Percentiles rank a stretch among this genome's conserved stretches.
Evolutionary conservation across 495 filamentous ascomycete genomes (phyloP).

Genomic region (Apodospora peruviana): DNA sequence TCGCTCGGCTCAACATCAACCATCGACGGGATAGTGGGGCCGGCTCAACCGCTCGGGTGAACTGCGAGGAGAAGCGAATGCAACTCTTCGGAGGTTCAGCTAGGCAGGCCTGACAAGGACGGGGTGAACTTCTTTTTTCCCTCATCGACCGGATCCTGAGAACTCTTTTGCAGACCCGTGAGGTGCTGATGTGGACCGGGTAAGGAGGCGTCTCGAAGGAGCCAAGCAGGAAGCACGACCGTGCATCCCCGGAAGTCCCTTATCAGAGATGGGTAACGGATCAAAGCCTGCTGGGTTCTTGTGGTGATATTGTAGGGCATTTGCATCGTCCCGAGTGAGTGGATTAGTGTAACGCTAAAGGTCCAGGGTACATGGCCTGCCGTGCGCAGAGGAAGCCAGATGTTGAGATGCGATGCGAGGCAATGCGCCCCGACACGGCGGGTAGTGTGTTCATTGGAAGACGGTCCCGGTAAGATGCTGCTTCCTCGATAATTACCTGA

Average conservation of each 20-base stretch:
- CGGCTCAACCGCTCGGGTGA: not conserved
- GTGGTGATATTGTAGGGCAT: not conserved
- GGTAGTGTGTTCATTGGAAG: no score
- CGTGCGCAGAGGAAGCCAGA: not conserved
- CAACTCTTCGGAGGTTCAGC: not conserved
- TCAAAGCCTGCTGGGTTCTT: not conserved
- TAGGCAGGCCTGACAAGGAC: not conserved
- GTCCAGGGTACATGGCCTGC: not conserved
- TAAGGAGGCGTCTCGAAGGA: no score
- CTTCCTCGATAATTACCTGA: no score
- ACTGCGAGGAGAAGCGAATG: not conserved
- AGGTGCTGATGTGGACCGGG: no score
- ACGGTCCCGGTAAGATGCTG: no score
- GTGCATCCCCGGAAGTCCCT: not conserved
- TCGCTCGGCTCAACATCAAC: no score
- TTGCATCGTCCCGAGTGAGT: conserved; percentile 2
- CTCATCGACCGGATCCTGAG: no score
- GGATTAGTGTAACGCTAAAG: conserved; percentile 7
- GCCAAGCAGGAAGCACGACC: not conserved
- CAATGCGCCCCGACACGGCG: no score
- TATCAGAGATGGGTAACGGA: not conserved
- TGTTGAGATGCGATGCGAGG: not conserved
- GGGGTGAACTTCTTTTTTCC: no score
- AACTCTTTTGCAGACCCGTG: no score
- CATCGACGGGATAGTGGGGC: not conserved